phyloP scores from a whole-genome alignment of 352 stramenopile genomes.

The Aphanomyces invadans region DNA sequence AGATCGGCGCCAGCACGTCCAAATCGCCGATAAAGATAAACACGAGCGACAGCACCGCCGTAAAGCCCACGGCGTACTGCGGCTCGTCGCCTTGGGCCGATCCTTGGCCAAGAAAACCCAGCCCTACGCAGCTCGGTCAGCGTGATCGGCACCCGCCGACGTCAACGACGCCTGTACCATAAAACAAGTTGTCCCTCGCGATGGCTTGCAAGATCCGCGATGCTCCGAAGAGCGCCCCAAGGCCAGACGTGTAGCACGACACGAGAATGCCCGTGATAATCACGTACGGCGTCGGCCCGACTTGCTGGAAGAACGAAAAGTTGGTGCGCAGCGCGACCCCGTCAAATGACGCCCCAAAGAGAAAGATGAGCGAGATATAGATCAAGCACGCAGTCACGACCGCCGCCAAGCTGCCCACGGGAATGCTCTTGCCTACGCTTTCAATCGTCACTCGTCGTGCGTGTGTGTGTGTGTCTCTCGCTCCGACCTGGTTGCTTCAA shows the following conservation, averaged over 20 bases:
- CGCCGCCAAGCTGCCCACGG: slow-evolving; percentile 54
- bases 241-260: slow-evolving; percentile 56
- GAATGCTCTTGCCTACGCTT: slow-evolving; percentile 51
- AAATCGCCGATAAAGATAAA: slow-evolving; percentile 72
- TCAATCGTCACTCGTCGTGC: too few relatives aligned
- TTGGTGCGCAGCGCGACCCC: slow-evolving; percentile 52
- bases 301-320: slow-evolving; percentile 74
- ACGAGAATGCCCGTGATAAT: slow-evolving; percentile 59
- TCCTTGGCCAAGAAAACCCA: slow-evolving; percentile 36
- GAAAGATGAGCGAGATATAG: slow-evolving; percentile 69
- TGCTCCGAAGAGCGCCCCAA: slow-evolving; percentile 61
- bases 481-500: slow-evolving; percentile 54
- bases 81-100: slow-evolving; percentile 59
- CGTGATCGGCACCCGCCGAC: neutral
- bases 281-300: slow-evolving; percentile 40
- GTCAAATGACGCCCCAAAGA: slow-evolving; percentile 46
- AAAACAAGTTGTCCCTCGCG: slow-evolving; percentile 62
- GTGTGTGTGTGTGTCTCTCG: too few relatives aligned
- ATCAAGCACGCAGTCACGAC: slow-evolving; percentile 51
- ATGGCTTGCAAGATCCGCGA: slow-evolving; percentile 70
- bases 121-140: neutral
- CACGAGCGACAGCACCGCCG: slow-evolving; percentile 42
- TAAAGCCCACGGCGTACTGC: slow-evolving; percentile 59
- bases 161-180: slow-evolving; percentile 27
- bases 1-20: slow-evolving; percentile 67